Evolutionary conservation across 2,329 filamentous ascomycete genomes (phyloP).

Genomic region (Hirsutella thompsonii): DNA sequence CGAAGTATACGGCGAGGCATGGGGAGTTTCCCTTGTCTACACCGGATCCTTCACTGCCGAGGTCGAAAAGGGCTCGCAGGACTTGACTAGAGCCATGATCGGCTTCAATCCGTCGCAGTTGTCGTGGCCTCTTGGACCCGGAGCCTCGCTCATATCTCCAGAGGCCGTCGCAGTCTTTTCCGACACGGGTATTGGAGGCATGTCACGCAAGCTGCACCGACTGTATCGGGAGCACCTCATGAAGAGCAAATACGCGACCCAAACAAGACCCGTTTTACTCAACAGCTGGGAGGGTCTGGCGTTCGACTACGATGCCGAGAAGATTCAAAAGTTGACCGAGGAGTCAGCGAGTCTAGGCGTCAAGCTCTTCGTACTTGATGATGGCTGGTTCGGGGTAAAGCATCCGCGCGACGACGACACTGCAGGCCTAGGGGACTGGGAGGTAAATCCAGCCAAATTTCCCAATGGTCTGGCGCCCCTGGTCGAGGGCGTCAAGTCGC

Average conservation of each 20-base stretch:
- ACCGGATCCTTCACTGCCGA: constrained; percentile 48
- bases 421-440: constrained; percentile 51
- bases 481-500: constrained; percentile 34
- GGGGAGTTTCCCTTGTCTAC: constrained; percentile 53
- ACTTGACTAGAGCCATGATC: constrained; percentile 44
- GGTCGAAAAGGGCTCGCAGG: constrained; percentile 50
- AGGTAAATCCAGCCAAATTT: constrained; percentile 43
- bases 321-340: constrained; percentile 39
- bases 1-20: constrained; percentile 47
- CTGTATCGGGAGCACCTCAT: constrained; percentile 50
- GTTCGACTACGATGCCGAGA: constrained; percentile 44
- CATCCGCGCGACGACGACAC: constrained; percentile 45
- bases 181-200: constrained; percentile 41
- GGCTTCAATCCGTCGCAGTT: constrained; percentile 49
- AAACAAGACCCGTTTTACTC: constrained; percentile 40
- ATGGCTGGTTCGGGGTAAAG: constrained; percentile 52
- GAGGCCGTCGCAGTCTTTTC: constrained; percentile 53
- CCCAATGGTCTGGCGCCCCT: constrained; percentile 41
- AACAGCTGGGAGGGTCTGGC: constrained; percentile 55
- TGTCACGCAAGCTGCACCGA: constrained; percentile 49
- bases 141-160: constrained; percentile 44
- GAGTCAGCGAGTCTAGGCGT: constrained; percentile 45
- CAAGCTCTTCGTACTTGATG: constrained; percentile 52
- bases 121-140: constrained; percentile 41
- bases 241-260: constrained; percentile 37